Conservation (phyloP, 225 moss, liverwort and hornwort species). For the Climacium dendroides region DNA sequence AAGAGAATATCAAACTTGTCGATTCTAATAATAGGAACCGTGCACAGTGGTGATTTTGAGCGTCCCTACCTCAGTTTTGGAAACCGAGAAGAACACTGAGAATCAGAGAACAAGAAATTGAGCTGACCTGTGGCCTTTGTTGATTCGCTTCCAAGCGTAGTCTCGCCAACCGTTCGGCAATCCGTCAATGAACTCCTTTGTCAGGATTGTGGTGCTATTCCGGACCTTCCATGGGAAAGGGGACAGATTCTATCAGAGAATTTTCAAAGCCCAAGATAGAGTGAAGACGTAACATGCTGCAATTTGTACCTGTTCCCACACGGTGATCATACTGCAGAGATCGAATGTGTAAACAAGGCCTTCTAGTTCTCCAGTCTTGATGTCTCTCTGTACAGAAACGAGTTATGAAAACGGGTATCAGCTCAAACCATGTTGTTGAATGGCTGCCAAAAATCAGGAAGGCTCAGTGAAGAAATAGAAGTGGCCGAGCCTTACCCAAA, state of each 20-base stretch:
- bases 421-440: neutral
- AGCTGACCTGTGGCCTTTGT: constrained; percentile 45
- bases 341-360: constrained; percentile 16
- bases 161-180: constrained; percentile 44
- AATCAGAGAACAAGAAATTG: neutral
- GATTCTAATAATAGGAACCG: neutral
- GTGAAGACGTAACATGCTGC: neutral
- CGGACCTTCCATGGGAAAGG: constrained; percentile 15
- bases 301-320: constrained; percentile 35
- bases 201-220: constrained; percentile 41
- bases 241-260: neutral
- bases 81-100: neutral
- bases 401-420: neutral
- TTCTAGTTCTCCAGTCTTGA: constrained; percentile 31
- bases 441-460: neutral
- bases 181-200: constrained; percentile 26
- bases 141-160: constrained; percentile 59
- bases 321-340: constrained; percentile 27
- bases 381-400: constrained; percentile 17
- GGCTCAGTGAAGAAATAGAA: neutral
- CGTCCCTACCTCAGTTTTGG: neutral
- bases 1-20: neutral
- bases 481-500: constrained; percentile 16
- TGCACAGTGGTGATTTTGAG: neutral
- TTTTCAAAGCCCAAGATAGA: neutral